Conservation (phyloP, 495 filamentous ascomycete genomes). For the Daldinia decipiens region DNA sequence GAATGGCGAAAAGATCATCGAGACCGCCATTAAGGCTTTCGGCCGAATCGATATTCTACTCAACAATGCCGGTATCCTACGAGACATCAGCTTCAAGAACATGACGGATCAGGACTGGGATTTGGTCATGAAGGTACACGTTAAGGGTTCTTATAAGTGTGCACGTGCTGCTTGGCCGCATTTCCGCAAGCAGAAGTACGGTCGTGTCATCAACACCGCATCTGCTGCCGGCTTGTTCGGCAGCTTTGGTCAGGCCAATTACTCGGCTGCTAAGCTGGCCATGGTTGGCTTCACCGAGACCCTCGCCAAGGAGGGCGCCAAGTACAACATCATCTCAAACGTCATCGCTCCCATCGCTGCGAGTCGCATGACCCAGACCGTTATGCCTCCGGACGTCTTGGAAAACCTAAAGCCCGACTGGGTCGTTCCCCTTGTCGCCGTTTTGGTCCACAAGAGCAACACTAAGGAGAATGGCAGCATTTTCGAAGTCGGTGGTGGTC, state of each 20-base stretch:
- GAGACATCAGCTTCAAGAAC: slow-evolving; percentile 98
- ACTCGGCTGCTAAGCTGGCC: slow-evolving; percentile 95
- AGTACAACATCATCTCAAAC: slow-evolving; percentile 98
- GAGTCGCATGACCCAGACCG: slow-evolving; percentile 94
- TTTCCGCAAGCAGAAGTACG: slow-evolving; percentile 98
- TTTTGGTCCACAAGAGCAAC: slow-evolving; percentile 89
- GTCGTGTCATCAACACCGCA: slow-evolving; percentile 93
- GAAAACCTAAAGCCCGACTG: slow-evolving; percentile 92
- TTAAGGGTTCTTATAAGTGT: slow-evolving; percentile 97
- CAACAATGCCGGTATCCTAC: slow-evolving; percentile 98
- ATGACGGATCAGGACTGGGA: slow-evolving; percentile 99
- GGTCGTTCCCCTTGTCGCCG: slow-evolving; percentile 93
- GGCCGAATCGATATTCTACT: slow-evolving; percentile 94
- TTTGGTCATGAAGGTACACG: slow-evolving; percentile 90
- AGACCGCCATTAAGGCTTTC: slow-evolving; percentile 91
- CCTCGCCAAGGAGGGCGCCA: slow-evolving; percentile 94
- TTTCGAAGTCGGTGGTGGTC: slow-evolving; percentile 93
- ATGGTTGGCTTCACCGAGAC: slow-evolving; percentile 99
- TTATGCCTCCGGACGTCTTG: slow-evolving; percentile 96
- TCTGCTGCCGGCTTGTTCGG: slow-evolving; percentile 96
- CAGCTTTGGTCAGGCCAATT: slow-evolving; percentile 96
- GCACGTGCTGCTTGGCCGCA: slow-evolving; percentile 96
- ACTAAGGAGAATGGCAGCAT: slow-evolving; percentile 84
- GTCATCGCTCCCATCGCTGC: slow-evolving; percentile 97
- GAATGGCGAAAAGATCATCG: slow-evolving; percentile 93